Evolutionary conservation across 257 asterid genomes (phyloP).

Genomic region (Datura wrightii): DNA sequence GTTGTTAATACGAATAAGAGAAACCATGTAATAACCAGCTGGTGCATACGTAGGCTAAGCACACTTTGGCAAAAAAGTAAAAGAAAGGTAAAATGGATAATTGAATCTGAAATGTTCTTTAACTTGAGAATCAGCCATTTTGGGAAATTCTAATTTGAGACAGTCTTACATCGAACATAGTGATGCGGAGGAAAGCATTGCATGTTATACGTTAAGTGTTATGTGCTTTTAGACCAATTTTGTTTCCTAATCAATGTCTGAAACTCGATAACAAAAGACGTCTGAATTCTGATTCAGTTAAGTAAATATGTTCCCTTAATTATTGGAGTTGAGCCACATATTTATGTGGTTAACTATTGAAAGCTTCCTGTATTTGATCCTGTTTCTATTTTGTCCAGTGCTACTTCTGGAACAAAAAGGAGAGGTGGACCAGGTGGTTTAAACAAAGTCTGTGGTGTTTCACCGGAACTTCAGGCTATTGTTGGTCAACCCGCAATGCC

Average conservation of each 20-base stretch:
- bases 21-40: too few relatives aligned
- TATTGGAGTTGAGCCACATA: neutral
- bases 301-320: neutral
- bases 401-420: constrained; percentile 71
- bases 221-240: neutral
- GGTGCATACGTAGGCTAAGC: neutral
- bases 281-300: neutral
- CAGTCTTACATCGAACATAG: neutral
- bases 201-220: neutral
- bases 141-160: neutral
- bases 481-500: constrained; percentile 86
- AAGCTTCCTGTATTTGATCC: neutral
- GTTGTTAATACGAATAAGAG: too few relatives aligned
- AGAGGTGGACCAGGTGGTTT: constrained; percentile 92
- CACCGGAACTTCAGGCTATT: constrained; percentile 82
- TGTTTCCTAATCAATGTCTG: constrained; percentile 3
- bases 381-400: constrained; percentile 42
- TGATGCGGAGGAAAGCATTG: neutral
- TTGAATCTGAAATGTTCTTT: neutral
- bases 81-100: neutral
- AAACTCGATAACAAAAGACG: neutral
- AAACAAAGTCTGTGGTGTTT: constrained; percentile 83
- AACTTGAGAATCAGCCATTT: neutral
- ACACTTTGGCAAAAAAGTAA: neutral
- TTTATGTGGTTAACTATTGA: neutral